phyloP scores from a whole-genome alignment of 2,329 filamentous ascomycete genomes.

The Monosporascus sp. region DNA sequence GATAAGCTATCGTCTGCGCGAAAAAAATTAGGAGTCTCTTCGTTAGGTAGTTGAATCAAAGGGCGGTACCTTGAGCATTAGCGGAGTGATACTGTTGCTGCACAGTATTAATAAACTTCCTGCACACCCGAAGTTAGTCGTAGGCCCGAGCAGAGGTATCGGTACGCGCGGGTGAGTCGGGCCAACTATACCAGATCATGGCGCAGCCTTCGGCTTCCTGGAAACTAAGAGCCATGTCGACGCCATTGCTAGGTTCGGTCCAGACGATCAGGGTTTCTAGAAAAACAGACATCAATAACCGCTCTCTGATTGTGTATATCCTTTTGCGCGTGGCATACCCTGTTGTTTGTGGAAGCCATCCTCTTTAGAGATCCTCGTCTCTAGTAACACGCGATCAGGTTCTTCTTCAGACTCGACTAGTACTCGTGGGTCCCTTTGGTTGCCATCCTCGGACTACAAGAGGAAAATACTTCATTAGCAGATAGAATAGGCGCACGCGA shows the following conservation, averaged over 20 bases:
- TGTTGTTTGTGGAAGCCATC: slow-evolving; percentile 98
- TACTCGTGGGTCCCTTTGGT: slow-evolving; percentile 77
- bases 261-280: slow-evolving; percentile 95
- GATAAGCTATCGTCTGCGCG: slow-evolving; percentile 78
- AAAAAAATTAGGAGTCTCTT: slow-evolving; percentile 7
- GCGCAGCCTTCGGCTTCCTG: slow-evolving; percentile 94
- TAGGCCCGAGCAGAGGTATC: background rate
- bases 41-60: slow-evolving; percentile 14
- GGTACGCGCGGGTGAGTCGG: background rate
- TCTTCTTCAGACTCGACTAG: slow-evolving; percentile 92
- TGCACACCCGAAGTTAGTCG: slow-evolving; percentile 33
- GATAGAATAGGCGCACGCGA: slow-evolving; percentile 7
- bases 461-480: slow-evolving; percentile 8
- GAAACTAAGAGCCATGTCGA: slow-evolving; percentile 97
- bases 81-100: slow-evolving; percentile 66
- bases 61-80: slow-evolving; percentile 53
- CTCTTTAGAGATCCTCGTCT: slow-evolving; percentile 86
- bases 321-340: slow-evolving; percentile 49
- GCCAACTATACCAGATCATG: slow-evolving; percentile 69
- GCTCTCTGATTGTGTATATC: background rate
- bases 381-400: slow-evolving; percentile 73
- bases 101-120: slow-evolving; percentile 86
- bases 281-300: slow-evolving; percentile 2
- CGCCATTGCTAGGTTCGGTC: slow-evolving; percentile 77
- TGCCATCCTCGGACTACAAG: slow-evolving; percentile 47